A percentile compares a stretch with the other conserved stretches of the same genome.
Evolutionary conservation across 2,329 filamentous ascomycete genomes (phyloP).

Genomic region (Beauveria australis): DNA sequence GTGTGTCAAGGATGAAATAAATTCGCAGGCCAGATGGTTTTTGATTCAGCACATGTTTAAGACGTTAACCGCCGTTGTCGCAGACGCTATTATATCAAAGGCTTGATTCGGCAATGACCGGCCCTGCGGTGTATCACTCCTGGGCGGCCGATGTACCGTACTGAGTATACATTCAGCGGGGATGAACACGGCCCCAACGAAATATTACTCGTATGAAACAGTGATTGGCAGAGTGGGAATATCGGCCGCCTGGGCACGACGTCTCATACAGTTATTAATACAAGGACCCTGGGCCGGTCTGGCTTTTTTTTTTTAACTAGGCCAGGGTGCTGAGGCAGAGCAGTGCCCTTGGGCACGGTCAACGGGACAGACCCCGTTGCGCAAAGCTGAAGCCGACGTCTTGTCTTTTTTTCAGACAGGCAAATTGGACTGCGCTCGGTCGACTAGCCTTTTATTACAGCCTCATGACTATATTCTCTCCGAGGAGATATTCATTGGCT

Average conservation of each 20-base stretch:
- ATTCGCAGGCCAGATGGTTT: not conserved
- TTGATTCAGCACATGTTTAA: not conserved
- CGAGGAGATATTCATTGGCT: not conserved
- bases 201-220: slow-evolving; percentile 1
- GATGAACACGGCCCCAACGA: not conserved
- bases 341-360: not conserved
- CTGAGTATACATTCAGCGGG: not conserved
- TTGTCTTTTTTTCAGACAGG: slow-evolving; percentile 1
- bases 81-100: not conserved
- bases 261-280: not conserved
- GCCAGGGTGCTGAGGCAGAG: not conserved
- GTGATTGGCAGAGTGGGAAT: not conserved
- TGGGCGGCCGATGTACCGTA: not conserved
- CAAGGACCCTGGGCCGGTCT: not conserved
- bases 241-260: not conserved
- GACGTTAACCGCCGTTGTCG: not conserved
- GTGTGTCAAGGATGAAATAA: not conserved
- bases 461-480: not conserved
- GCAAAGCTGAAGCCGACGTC: slow-evolving; percentile 2
- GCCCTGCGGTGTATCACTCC: not conserved
- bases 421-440: not conserved
- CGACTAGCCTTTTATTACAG: no score
- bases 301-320: not conserved
- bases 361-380: not conserved
- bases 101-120: not conserved